Evolutionary conservation across 257 asterid species (phyloP).

Genomic region (Solanum habrochaites): DNA sequence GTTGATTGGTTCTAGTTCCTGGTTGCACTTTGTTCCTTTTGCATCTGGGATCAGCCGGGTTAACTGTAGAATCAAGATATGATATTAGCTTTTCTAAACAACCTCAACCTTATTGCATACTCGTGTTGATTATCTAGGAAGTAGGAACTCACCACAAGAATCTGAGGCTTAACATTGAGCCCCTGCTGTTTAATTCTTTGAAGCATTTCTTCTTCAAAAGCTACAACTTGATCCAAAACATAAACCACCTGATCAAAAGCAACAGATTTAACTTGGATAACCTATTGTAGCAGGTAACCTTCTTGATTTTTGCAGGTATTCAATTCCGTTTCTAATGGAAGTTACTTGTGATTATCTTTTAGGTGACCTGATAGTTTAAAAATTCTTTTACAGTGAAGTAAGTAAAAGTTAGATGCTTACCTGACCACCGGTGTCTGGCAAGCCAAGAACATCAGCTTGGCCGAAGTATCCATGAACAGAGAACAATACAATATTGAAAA

Average conservation of each 20-base stretch:
- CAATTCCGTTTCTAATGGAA: not conserved
- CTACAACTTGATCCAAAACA: constrained; percentile 89
- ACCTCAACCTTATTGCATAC: not conserved
- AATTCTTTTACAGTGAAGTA: not conserved
- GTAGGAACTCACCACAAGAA: constrained; percentile 56
- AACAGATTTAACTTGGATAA: not conserved
- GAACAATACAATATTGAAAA: constrained; percentile 69
- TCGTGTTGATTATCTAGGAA: not conserved
- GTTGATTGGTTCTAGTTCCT: constrained; percentile 57
- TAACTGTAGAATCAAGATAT: constrained; percentile 30
- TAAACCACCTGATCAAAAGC: constrained; percentile 54
- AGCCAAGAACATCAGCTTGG: constrained; percentile 79
- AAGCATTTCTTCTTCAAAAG: constrained; percentile 82
- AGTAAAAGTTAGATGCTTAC: constrained; percentile 11
- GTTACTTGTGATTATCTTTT: not conserved
- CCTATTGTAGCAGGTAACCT: not conserved
- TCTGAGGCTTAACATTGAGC: constrained; percentile 71
- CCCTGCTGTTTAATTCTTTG: constrained; percentile 80
- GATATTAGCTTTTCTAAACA: not conserved
- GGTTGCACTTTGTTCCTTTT: constrained; percentile 76
- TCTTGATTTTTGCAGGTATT: not conserved
- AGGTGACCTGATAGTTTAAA: not conserved
- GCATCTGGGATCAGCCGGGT: constrained; percentile 87
- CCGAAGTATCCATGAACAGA: constrained; percentile 92
- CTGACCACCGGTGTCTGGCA: constrained; percentile 99